Evolutionary conservation across 176 grass and related monocot species (phyloP).

Genomic region (Elymus sibiricus): DNA sequence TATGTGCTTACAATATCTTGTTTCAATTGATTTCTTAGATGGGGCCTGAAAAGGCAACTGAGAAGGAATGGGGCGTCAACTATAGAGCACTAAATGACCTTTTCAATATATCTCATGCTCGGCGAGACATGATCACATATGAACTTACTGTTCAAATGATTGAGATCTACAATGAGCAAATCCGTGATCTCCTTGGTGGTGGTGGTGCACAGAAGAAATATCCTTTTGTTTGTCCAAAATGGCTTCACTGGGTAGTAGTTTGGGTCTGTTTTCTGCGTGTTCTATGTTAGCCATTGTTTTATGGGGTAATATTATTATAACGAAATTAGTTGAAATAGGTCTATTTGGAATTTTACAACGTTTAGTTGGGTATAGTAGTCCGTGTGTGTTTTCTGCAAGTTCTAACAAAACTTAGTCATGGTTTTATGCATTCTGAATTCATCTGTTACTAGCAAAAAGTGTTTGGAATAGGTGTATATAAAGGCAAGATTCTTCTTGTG

Average conservation of each 20-base stretch:
- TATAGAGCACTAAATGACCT: conserved; percentile 87
- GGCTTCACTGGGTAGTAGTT: neutral
- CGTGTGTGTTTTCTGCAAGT: neutral
- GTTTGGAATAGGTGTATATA: neutral
- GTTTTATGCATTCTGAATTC: conserved; percentile 9
- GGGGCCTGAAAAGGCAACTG: conserved; percentile 62
- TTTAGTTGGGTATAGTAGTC: neutral
- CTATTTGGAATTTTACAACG: neutral
- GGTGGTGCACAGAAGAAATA: conserved; percentile 85
- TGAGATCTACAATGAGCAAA: conserved; percentile 98
- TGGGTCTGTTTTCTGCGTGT: conserved; percentile 6
- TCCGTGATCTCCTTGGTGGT: conserved; percentile 70
- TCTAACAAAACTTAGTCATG: neutral
- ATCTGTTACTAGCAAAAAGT: neutral
- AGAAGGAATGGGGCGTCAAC: conserved; percentile 86
- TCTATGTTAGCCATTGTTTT: neutral
- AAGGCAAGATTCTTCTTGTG: neutral
- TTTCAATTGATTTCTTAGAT: conserved; percentile 46
- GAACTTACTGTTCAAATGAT: conserved; percentile 92
- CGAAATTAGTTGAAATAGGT: neutral
- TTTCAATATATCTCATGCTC: conserved; percentile 65
- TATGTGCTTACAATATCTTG: conserved; percentile 16
- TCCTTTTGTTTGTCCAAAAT: conserved; percentile 45
- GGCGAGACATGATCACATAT: conserved; percentile 56
- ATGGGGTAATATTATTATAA: conserved; percentile 14